A percentile compares a stretch with the other conserved stretches of the same genome.
phyloP scores from a whole-genome alignment of 2,329 filamentous ascomycete genomes.

The Akanthomyces muscarius region DNA sequence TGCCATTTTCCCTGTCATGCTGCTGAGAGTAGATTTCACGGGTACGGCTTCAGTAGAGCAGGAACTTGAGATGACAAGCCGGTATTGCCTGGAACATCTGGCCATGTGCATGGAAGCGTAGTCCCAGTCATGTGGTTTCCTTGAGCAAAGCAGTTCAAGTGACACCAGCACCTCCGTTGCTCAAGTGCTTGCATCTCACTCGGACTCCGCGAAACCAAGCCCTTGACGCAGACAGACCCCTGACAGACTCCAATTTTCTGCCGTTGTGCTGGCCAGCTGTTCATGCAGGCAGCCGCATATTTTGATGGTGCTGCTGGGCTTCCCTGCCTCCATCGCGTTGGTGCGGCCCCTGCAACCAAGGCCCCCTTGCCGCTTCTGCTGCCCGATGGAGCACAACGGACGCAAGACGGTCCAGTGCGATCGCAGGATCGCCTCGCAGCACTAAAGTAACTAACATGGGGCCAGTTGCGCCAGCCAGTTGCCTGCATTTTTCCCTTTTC shows the following conservation, averaged over 20 bases:
- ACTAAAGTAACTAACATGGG: neutral
- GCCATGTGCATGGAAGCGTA: neutral
- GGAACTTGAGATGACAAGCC: neutral
- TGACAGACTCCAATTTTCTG: neutral
- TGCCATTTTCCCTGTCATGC: conserved; percentile 5
- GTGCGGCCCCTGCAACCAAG: neutral
- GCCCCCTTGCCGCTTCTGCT: neutral
- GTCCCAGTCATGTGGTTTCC: neutral
- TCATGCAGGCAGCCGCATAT: neutral
- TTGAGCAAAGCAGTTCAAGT: neutral
- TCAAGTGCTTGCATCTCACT: too few relatives aligned
- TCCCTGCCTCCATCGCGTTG: neutral
- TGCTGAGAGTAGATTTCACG: neutral
- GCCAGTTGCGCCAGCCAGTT: neutral
- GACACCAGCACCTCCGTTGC: too few relatives aligned
- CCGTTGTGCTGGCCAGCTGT: neutral
- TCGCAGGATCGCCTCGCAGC: conserved; percentile 5
- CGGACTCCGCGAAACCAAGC: neutral
- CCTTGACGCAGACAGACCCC: neutral
- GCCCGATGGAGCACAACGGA: conserved; percentile 4
- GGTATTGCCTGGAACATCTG: neutral
- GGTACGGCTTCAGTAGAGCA: too few relatives aligned
- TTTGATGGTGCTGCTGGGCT: neutral
- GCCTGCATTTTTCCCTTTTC: neutral
- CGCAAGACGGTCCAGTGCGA: conserved; percentile 1